Base-by-base conservation (phyloP, 768 basidiomycete genomes). In the Suillus occidentalis region DNA sequence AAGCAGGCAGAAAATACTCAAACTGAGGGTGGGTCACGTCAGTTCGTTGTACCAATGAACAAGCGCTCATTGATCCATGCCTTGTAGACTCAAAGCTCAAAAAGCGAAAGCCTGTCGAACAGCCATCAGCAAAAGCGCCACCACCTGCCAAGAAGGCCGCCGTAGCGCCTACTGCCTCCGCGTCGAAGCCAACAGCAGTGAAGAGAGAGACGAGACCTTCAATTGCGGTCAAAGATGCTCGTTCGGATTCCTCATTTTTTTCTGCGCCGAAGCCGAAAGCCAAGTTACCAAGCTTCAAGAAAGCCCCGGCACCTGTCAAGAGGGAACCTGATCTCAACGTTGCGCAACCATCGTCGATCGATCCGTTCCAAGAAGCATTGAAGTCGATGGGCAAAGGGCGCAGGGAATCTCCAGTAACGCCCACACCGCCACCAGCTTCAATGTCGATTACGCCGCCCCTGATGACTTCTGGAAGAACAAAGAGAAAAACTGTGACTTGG, bases 191-290 rank as follows among this genome's bases (percentile, higher is more conserved):
- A 49, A 71, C 73, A 2, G 73, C 75, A 5, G 80, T 85, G 65
- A 92, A 91, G 82, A 89, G 86, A 73, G 90, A 91, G 72, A 62
- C 71, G 20, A 80, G 75, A 64, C 69, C 76, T 2, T 65, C 71
- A 5, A 66, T 77, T 12, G 72, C 79, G 3, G 82, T 86, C 63
- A 92, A 92, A 73, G 91, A 90, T 68, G 89, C 91, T 20, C 90
- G 92, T 79, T 88, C 91, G 14, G 93, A 94, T 75, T 90, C 89
- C 56, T 92, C 91, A 2, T 94, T 95, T 77, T 95, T 95, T 77
- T 94, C 92, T 62, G 89, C 90, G 47, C 90, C 92, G 6, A 94
- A 94, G 73, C 85, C 89, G 22, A 94, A 93, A 72, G 86, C 89
- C 37, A 92, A 90, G 76, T 80, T 95, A 25, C 93, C 93, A 13